A percentile compares a stretch with the other conserved stretches of the same genome.
phyloP scores from a whole-genome alignment of 2,329 filamentous ascomycete genomes.

The Fusarium sp. region DNA sequence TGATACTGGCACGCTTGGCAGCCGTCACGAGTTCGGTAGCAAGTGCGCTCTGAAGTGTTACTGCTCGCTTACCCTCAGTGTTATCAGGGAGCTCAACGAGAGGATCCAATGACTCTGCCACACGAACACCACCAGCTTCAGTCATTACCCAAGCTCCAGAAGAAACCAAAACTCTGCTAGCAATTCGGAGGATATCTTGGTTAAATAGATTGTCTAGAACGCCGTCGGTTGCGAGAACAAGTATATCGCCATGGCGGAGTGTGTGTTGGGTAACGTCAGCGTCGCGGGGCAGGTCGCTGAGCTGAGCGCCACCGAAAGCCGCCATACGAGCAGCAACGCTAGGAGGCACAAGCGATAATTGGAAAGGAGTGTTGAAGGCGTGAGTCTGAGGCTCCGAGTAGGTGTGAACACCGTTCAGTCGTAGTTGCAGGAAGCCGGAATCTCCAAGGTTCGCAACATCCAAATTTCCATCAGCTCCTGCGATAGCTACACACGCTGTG shows the following conservation, averaged over 20 bases:
- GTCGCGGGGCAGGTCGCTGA: slow-evolving; percentile 86
- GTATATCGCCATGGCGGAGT: slow-evolving; percentile 89
- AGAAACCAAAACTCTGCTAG: slow-evolving; percentile 80
- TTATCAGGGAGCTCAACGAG: slow-evolving; percentile 49
- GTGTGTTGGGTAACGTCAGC: slow-evolving; percentile 81
- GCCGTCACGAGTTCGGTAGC: slow-evolving; percentile 83
- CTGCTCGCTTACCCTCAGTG: slow-evolving; percentile 47
- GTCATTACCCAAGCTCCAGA: slow-evolving; percentile 79
- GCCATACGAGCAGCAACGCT: slow-evolving; percentile 82
- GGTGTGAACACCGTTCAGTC: slow-evolving; percentile 85
- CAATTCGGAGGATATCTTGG: slow-evolving; percentile 85
- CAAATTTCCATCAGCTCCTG: slow-evolving; percentile 76
- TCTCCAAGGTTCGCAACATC: slow-evolving; percentile 96
- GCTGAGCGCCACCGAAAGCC: slow-evolving; percentile 83
- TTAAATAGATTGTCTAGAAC: slow-evolving; percentile 96
- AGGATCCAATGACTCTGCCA: slow-evolving; percentile 70
- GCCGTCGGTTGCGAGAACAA: slow-evolving; percentile 95
- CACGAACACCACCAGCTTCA: slow-evolving; percentile 68
- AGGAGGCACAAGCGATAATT: slow-evolving; percentile 88
- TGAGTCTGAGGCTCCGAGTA: slow-evolving; percentile 91
- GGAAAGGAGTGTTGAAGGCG: slow-evolving; percentile 97
- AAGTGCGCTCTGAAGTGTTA: slow-evolving; percentile 79
- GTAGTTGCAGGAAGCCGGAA: slow-evolving; percentile 90
- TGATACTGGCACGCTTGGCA: slow-evolving; percentile 86
- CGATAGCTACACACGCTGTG: slow-evolving; percentile 90